These are phyloP conservation scores for Paecilomyces variotii DNA, from an alignment of 2,329 filamentous ascomycete genomes.

Conservation along the genomic window DNA sequence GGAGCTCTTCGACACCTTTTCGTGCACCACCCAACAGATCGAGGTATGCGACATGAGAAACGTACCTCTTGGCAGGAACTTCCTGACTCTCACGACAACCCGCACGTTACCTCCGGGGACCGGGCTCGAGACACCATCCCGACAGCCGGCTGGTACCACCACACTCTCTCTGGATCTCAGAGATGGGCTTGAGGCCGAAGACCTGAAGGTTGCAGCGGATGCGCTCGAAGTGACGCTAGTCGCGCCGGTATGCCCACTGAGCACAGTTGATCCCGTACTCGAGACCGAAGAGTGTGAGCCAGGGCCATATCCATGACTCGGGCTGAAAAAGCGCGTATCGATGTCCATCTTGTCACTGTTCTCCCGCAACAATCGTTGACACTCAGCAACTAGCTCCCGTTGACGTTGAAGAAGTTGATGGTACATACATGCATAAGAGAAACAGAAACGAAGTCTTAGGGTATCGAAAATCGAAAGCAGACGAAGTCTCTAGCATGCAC, in stretches of 20 bases:
- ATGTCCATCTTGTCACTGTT: conserved; percentile 32
- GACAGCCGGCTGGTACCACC: conserved; percentile 44
- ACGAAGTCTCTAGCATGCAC: neutral
- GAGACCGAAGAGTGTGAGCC: conserved; percentile 28
- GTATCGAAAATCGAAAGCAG: conserved; percentile 11
- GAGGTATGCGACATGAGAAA: conserved; percentile 5
- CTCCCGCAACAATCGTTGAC: conserved; percentile 32
- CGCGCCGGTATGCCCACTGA: conserved; percentile 28
- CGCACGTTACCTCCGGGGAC: conserved; percentile 66
- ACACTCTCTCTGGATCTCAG: conserved; percentile 64
- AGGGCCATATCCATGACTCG: conserved; percentile 13
- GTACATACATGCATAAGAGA: conserved; percentile 24
- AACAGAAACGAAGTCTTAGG: conserved; percentile 15
- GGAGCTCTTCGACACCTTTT: neutral
- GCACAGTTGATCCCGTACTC: conserved; percentile 23
- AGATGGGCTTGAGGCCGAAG: conserved; percentile 70
- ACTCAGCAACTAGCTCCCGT: conserved; percentile 31
- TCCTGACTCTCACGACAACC: conserved; percentile 73
- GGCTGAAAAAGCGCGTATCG: conserved; percentile 30
- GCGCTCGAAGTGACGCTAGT: conserved; percentile 29
- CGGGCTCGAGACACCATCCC: conserved; percentile 39
- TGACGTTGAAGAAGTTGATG: conserved; percentile 28
- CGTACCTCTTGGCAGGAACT: conserved; percentile 68
- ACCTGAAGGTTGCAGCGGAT: conserved; percentile 35
- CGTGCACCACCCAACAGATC: neutral